Percentiles rank a stretch among this genome's conserved stretches.
Evolutionary conservation across 2,329 filamentous ascomycete species (phyloP).

Genomic region (Hypoxylon sp.): DNA sequence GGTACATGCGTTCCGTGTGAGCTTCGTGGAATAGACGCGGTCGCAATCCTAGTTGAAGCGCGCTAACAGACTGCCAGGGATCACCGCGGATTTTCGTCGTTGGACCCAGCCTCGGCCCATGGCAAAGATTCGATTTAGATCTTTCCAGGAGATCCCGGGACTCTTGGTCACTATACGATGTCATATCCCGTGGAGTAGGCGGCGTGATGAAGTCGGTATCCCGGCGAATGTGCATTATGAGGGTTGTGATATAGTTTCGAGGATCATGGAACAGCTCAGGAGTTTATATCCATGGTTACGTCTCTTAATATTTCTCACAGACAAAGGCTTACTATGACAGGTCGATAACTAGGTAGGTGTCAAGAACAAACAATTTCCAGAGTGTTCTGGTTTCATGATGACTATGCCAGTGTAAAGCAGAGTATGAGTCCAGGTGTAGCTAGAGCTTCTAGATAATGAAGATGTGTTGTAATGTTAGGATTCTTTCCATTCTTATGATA

Average conservation of each 20-base stretch:
- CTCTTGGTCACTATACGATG: neutral
- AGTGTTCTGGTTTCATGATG: constrained; percentile 21
- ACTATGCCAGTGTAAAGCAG: neutral
- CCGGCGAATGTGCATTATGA: neutral
- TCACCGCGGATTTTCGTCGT: constrained; percentile 21
- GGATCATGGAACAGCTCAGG: neutral
- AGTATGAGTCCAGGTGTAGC: constrained; percentile 3
- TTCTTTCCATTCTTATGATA: neutral
- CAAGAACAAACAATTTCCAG: constrained; percentile 18
- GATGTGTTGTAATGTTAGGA: neutral
- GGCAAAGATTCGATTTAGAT: neutral
- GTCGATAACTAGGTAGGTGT: neutral
- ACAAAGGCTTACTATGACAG: constrained; percentile 17
- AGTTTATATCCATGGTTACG: constrained; percentile 10
- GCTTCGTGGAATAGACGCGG: constrained; percentile 61
- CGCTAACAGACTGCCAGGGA: constrained; percentile 35
- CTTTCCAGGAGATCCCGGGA: neutral
- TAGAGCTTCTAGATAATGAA: constrained; percentile 14
- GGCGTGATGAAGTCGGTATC: constrained; percentile 20
- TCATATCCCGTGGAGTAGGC: neutral
- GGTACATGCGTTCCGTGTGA: constrained; percentile 63
- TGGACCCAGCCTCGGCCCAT: constrained; percentile 3
- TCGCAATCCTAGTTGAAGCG: constrained; percentile 52
- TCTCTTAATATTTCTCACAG: neutral
- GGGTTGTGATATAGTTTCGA: neutral